Conservation (phyloP, 805 yeast genomes). For the Saccharomyces jurei region DNA sequence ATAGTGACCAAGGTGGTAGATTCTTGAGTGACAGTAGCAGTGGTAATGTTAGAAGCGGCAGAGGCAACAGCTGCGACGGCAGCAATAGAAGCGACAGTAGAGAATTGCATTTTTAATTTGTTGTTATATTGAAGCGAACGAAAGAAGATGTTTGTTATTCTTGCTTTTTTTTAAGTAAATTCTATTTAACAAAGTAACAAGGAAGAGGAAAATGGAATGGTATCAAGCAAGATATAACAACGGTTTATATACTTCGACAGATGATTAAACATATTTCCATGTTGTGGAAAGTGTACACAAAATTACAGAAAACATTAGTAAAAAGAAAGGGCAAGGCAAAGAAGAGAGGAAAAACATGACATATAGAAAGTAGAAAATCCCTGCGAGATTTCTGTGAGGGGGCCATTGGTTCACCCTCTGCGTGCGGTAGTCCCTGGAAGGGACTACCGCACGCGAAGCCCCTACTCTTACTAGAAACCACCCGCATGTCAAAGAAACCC, state of each 20-base stretch:
- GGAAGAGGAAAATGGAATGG: background rate
- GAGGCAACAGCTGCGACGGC: constrained; percentile 24
- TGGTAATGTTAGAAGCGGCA: constrained; percentile 18
- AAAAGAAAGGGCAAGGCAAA: background rate
- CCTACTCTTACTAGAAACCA: background rate
- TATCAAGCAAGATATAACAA: background rate
- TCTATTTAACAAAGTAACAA: too few relatives aligned
- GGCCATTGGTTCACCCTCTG: background rate
- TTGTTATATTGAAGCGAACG: constrained; percentile 20
- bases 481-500: background rate
- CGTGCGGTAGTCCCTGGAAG: background rate
- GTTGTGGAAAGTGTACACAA: background rate
- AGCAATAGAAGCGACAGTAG: constrained; percentile 33
- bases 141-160: constrained; percentile 14
- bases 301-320: background rate
- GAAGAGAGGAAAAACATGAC: background rate
- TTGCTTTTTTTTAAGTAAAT: too few relatives aligned
- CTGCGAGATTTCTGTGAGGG: background rate
- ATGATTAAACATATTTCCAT: background rate
- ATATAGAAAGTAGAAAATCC: background rate
- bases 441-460: background rate
- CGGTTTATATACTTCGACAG: background rate
- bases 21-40: constrained; percentile 9
- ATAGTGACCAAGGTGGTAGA: constrained; percentile 10
- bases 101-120: constrained; percentile 32